Conservation (phyloP, 345 rosid genomes). For the Gossypium herbaceum region DNA sequence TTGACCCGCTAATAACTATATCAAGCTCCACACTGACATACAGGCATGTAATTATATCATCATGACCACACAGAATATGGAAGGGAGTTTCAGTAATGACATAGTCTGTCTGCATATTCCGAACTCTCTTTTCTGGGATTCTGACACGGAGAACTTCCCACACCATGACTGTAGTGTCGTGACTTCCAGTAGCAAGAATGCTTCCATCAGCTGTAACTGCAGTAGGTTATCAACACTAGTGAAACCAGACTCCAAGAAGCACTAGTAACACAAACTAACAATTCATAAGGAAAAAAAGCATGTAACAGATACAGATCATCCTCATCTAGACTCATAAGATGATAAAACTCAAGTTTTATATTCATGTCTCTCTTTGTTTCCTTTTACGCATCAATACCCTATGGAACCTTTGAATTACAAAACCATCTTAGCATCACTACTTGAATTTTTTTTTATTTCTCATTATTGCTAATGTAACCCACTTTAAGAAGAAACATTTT, state of each 20-base stretch:
- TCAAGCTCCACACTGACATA: constrained; percentile 82
- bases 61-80: constrained; percentile 93
- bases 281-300: not conserved
- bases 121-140: constrained; percentile 61
- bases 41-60: constrained; percentile 88
- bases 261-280: not conserved
- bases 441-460: not conserved
- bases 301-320: not conserved
- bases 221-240: constrained; percentile 26
- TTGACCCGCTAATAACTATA: constrained; percentile 93
- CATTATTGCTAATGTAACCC: not conserved
- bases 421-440: not conserved
- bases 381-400: not conserved
- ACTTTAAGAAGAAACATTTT: not conserved
- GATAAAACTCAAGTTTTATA: not conserved
- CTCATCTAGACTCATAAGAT: not conserved
- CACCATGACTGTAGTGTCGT: constrained; percentile 94
- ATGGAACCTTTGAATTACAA: not conserved
- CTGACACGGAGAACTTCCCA: constrained; percentile 68
- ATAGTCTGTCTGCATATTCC: constrained; percentile 44
- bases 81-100: constrained; percentile 85
- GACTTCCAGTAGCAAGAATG: constrained; percentile 93
- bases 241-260: constrained; percentile 7
- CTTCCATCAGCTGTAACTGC: constrained; percentile 85
- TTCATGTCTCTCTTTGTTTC: not conserved